phyloP scores from a whole-genome alignment of 768 basidiomycete species.

The Suillus lakei region DNA sequence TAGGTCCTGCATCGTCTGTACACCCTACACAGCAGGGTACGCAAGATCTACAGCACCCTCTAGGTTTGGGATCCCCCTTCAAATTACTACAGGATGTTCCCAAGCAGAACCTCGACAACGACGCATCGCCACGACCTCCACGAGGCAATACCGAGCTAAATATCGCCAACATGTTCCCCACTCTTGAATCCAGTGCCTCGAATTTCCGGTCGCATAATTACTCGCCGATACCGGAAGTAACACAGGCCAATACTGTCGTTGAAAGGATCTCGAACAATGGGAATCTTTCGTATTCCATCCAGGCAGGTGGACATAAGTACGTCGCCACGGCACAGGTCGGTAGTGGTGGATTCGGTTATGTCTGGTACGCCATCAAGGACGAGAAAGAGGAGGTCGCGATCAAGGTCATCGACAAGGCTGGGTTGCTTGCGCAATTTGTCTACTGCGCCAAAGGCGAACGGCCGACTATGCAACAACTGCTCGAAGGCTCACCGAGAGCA shows the following conservation, averaged over 20 bases:
- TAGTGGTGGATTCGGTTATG: constrained; percentile 13
- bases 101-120: not conserved
- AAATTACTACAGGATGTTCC: not conserved
- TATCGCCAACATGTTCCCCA: not conserved
- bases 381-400: constrained; percentile 15
- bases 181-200: not conserved
- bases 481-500: not conserved
- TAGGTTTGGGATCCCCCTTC: not conserved
- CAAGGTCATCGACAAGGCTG: constrained; percentile 14
- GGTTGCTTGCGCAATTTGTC: not conserved
- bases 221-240: not conserved
- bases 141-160: not conserved
- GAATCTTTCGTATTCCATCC: not conserved
- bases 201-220: not conserved
- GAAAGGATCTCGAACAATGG: not conserved
- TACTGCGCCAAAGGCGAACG: not conserved
- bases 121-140: not conserved
- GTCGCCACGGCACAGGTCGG: constrained; percentile 9
- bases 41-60: not conserved
- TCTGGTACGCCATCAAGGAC: constrained; percentile 14
- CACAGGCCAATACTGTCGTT: not conserved
- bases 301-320: constrained; percentile 11
- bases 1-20: too few relatives aligned
- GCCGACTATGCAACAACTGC: not conserved
- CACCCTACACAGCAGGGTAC: not conserved